Evolutionary conservation across 176 grass and related monocot species (phyloP).

Genomic region (Carex pumila): DNA sequence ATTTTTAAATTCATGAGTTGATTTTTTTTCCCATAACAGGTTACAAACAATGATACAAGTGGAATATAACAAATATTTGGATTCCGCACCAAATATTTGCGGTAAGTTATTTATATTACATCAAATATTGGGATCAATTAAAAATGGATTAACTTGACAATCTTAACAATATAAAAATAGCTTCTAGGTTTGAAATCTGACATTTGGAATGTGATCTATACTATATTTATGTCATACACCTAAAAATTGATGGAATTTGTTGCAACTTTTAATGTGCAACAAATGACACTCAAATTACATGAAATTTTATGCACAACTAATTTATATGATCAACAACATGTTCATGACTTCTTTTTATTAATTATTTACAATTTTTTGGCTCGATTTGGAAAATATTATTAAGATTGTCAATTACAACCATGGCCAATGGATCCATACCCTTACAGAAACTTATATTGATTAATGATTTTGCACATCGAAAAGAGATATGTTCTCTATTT

Average conservation of each 20-base stretch:
- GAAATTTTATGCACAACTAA: neutral
- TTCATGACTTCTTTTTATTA: neutral
- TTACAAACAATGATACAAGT: conserved; percentile 22
- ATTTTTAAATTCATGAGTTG: neutral
- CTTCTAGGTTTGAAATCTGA: neutral
- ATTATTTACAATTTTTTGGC: neutral
- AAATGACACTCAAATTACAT: neutral
- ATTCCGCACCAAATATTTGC: neutral
- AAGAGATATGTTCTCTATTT: neutral
- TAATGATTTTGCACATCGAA: neutral
- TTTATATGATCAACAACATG: neutral
- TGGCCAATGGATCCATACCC: neutral
- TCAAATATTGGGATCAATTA: neutral
- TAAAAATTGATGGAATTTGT: neutral
- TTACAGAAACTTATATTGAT: neutral
- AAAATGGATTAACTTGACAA: neutral
- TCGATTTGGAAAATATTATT: neutral
- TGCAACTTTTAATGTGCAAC: neutral
- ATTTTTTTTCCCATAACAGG: neutral
- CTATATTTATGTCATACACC: neutral
- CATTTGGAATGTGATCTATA: neutral
- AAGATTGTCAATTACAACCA: neutral
- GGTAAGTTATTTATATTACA: neutral
- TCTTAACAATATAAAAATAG: neutral
- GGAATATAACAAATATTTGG: neutral